Evolutionary conservation across 352 stramenopile species (phyloP).

Genomic region (Phytophthora brassicae): DNA sequence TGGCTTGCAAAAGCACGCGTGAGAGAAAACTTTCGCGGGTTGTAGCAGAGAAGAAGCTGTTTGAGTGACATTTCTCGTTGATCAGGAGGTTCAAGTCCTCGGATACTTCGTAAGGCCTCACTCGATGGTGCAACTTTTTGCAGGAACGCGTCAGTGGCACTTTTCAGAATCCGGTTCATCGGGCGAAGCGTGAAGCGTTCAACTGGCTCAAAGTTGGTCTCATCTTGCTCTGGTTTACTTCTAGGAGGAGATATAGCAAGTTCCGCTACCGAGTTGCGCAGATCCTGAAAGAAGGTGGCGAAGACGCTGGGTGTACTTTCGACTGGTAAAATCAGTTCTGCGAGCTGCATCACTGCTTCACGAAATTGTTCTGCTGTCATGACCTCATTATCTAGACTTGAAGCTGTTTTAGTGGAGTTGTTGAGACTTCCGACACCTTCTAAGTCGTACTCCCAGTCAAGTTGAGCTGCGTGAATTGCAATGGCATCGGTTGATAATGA

Average conservation of each 20-base stretch:
- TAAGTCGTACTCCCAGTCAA: conserved; percentile 78
- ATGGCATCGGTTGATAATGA: conserved; percentile 36
- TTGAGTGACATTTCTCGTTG: conserved; percentile 70
- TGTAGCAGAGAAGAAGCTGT: conserved; percentile 70
- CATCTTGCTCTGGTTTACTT: conserved; percentile 18
- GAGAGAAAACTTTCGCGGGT: conserved; percentile 70
- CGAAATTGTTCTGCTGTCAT: conserved; percentile 55
- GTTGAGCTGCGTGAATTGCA: conserved; percentile 39
- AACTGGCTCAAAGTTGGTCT: conserved; percentile 9
- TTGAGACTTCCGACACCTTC: conserved; percentile 16
- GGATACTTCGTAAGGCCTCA: conserved; percentile 50
- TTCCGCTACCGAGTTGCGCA: conserved; percentile 53
- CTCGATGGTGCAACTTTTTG: conserved; percentile 52
- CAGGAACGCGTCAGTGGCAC: conserved; percentile 48
- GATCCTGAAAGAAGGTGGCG: conserved; percentile 53
- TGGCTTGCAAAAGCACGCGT: conserved; percentile 61
- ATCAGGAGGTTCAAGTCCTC: conserved; percentile 47
- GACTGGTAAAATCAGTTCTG: conserved; percentile 62
- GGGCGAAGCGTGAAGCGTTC: conserved; percentile 34
- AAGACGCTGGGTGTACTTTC: conserved; percentile 51
- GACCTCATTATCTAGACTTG: conserved; percentile 8
- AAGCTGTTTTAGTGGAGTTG: conserved; percentile 1
- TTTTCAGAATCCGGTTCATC: conserved; percentile 51
- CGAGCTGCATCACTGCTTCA: conserved; percentile 60
- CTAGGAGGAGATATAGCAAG: conserved; percentile 12